A percentile compares a stretch with the other conserved stretches of the same genome.
phyloP scores from a whole-genome alignment of 1,284 basidiomycete genomes.

The Trametes pubescens region DNA sequence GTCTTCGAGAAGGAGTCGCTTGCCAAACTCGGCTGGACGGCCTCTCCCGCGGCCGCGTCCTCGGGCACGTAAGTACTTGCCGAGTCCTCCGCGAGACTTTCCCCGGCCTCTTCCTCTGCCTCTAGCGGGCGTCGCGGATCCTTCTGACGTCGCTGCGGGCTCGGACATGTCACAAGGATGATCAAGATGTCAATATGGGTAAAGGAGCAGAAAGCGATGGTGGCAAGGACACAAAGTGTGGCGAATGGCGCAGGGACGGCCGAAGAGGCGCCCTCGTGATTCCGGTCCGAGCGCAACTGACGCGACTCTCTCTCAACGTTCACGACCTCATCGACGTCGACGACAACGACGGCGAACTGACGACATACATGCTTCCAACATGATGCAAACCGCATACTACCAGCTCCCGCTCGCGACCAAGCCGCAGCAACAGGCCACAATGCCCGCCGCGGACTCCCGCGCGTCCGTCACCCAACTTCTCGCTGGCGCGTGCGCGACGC shows the following conservation, averaged over 20 bases:
- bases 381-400: constrained; percentile 40
- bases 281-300: not conserved
- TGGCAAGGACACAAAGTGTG: not conserved
- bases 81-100: constrained; percentile 70
- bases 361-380: constrained; percentile 27
- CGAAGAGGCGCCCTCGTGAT: constrained; percentile 4
- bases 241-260: not conserved
- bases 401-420: constrained; percentile 38
- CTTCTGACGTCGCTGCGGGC: constrained; percentile 4
- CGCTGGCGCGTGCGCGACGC: constrained; percentile 65
- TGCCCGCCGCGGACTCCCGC: constrained; percentile 43
- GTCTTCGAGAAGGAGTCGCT: constrained; percentile 65
- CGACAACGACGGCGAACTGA: constrained; percentile 18
- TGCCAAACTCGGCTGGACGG: constrained; percentile 67
- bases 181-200: not conserved
- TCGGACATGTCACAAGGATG: constrained; percentile 6
- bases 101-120: constrained; percentile 57
- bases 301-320: not conserved
- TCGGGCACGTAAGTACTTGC: constrained; percentile 75
- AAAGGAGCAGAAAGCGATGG: not conserved
- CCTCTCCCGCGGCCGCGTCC: constrained; percentile 66
- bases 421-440: constrained; percentile 36
- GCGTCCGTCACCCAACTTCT: constrained; percentile 69
- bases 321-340: constrained; percentile 21
- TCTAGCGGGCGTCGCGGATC: constrained; percentile 20